A percentile compares a stretch with the other conserved stretches of the same genome.
Conservation (phyloP, 805 yeast species). For the Saccharomyces kudriavzevii region DNA sequence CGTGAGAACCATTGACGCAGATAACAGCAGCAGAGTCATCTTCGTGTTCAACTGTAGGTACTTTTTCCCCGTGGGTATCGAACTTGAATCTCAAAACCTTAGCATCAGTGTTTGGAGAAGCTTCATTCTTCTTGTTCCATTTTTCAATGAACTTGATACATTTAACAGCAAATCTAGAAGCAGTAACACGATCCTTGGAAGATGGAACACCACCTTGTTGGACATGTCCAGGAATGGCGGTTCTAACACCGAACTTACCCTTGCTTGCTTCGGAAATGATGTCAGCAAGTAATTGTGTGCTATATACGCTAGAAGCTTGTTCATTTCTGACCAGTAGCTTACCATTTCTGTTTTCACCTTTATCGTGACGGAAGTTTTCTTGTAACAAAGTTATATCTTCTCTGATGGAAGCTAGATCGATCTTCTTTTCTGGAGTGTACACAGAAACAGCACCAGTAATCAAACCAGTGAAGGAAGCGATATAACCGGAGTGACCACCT, state of each 20-base stretch:
- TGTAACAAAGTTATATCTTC: conserved; percentile 67
- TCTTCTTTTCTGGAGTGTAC: conserved; percentile 83
- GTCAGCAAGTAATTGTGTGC: conserved; percentile 74
- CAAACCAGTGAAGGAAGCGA: conserved; percentile 78
- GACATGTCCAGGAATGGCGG: conserved; percentile 96
- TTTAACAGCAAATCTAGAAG: conserved; percentile 82
- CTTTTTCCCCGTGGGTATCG: conserved; percentile 39
- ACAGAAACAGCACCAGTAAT: conserved; percentile 88
- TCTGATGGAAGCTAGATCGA: conserved; percentile 57
- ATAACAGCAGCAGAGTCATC: conserved; percentile 49
- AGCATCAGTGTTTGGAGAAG: conserved; percentile 29
- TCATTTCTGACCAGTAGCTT: conserved; percentile 79
- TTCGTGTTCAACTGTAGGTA: conserved; percentile 37
- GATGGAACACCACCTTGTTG: conserved; percentile 97
- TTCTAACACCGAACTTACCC: conserved; percentile 78
- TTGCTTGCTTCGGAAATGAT: conserved; percentile 73
- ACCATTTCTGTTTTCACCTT: conserved; percentile 77
- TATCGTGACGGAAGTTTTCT: conserved; percentile 61
- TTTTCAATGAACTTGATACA: conserved; percentile 84
- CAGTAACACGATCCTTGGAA: conserved; percentile 85
- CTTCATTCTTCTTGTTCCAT: conserved; percentile 34
- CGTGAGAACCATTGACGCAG: conserved; percentile 61
- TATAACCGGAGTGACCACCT: conserved; percentile 94
- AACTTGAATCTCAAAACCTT: conserved; percentile 46
- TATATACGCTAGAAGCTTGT: conserved; percentile 71